Percentiles rank a stretch among this genome's conserved stretches.
These are phyloP conservation scores for Trifolium repens DNA, from an alignment of 306 rosid genomes.

Conservation along the genomic window DNA sequence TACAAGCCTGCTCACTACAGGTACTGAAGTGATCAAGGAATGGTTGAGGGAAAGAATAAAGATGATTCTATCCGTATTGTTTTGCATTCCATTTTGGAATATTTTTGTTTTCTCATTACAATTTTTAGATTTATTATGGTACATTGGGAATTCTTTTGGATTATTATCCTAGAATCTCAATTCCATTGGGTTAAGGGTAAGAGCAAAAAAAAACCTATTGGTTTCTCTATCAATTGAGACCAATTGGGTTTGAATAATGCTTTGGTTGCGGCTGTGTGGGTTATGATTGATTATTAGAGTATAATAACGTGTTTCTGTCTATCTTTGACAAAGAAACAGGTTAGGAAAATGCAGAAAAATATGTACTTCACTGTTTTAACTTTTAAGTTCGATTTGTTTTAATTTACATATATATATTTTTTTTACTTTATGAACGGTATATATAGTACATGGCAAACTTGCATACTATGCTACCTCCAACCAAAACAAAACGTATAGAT, in stretches of 20 bases:
- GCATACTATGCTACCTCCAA: neutral
- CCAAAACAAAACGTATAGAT: neutral
- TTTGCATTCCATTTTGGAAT: neutral
- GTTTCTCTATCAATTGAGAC: slow-evolving; percentile 48
- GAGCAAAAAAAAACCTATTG: slow-evolving; percentile 36
- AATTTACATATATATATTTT: slow-evolving; percentile 18
- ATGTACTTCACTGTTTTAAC: neutral
- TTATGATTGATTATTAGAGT: slow-evolving; percentile 26
- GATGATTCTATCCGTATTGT: neutral
- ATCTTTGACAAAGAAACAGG: slow-evolving; percentile 17
- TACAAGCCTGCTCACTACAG: slow-evolving; percentile 93
- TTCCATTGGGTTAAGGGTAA: slow-evolving; percentile 37
- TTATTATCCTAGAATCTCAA: slow-evolving; percentile 38
- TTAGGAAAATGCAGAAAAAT: neutral
- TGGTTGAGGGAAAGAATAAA: neutral
- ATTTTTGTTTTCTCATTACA: slow-evolving; percentile 17
- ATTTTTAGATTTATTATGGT: slow-evolving; percentile 22
- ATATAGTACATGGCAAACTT: neutral
- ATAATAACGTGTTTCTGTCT: slow-evolving; percentile 19
- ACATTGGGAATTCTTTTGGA: slow-evolving; percentile 41
- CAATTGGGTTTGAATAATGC: slow-evolving; percentile 56
- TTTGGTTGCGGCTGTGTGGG: slow-evolving; percentile 44
- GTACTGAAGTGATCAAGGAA: slow-evolving; percentile 57
- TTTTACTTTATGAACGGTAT: neutral
- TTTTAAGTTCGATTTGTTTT: slow-evolving; percentile 5